These are phyloP conservation scores for Mycena venus DNA, from an alignment of 768 basidiomycete genomes.

Conservation along the genomic window DNA sequence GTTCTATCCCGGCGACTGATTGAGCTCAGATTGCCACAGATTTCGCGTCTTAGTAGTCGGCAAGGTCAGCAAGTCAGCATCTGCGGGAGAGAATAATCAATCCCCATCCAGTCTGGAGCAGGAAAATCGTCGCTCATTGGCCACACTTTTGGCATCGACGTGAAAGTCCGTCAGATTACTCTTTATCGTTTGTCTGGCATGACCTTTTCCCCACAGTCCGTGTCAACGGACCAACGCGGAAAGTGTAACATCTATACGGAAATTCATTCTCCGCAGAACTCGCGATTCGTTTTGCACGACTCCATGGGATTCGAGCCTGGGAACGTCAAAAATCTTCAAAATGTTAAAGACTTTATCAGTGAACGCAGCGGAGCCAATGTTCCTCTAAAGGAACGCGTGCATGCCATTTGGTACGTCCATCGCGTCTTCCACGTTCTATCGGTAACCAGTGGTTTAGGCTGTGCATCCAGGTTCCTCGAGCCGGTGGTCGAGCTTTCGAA, in stretches of 20 bases:
- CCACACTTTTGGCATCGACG: constrained; percentile 5
- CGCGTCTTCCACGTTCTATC: not conserved
- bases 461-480: not conserved
- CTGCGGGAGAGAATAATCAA: not conserved
- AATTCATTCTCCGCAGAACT: not conserved
- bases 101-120: constrained; percentile 2
- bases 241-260: not conserved
- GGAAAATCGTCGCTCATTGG: constrained; percentile 15
- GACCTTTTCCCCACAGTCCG: not conserved
- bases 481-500: not conserved
- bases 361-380: not conserved
- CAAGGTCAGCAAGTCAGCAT: constrained; percentile 6
- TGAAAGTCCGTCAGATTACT: not conserved
- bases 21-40: not conserved
- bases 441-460: not conserved
- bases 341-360: not conserved
- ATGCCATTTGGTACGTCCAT: not conserved
- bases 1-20: not conserved
- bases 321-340: not conserved
- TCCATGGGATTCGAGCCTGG: constrained; percentile 15
- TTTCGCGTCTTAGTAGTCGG: constrained; percentile 14
- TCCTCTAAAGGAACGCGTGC: not conserved
- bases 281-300: constrained; percentile 12
- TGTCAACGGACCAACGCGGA: not conserved
- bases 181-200: not conserved